Evolutionary conservation across 1,284 basidiomycete species (phyloP), one percentile per base, ranked within the genome.

Genomic region (Tylopilus sp.): DNA sequence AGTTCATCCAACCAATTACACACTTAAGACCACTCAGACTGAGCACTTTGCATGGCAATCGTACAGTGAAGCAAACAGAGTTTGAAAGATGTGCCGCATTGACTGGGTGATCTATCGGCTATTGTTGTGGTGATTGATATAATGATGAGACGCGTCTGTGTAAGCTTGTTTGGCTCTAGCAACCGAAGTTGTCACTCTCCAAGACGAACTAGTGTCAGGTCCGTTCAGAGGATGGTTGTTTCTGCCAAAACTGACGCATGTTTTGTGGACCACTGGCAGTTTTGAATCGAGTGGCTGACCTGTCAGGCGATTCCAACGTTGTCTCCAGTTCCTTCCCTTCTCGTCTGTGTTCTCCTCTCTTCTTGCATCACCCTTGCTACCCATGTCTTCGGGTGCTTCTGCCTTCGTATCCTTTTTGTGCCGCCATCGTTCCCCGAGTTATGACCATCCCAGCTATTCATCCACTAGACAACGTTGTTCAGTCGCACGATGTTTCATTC

Each of bases 21-120:
- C 18, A 10, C 29, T 29, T 29, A 29, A 32, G 6, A 65, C 36
- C 12, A 36, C 72, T 66, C 54, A 92, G 92, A 70, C 83, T 87
- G 63, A 94, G 71, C 32, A 91, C 81, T 79, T 94, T 94, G 70
- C 90, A 91, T 0, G 90, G 84, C 18, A 97, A 73, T 47, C 94
- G 83, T n/a, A 96, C 90, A 1, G 84, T 87, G 61, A 89, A 84
- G 2, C 87, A 88, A 2, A 84, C 63, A 67, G 84, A 92, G 32
- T 84, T 74, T 3, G 82, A 78, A 49, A 93, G 81, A 57, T 86
- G 85, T 2, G 87, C 86, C 24, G 87, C 86, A 75, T 94, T 94
- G 64, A 93, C 88, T 71, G 29, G 88, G 86, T 6, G 89, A 86
- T 57, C 82, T 71, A 58, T 87, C 82, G 9, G 49, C 51, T 82